A percentile compares a stretch with the other conserved stretches of the same genome.
These are phyloP conservation scores for Alternaria angustiovoidea DNA, from an alignment of 2,329 filamentous ascomycete species.

Conservation along the genomic window DNA sequence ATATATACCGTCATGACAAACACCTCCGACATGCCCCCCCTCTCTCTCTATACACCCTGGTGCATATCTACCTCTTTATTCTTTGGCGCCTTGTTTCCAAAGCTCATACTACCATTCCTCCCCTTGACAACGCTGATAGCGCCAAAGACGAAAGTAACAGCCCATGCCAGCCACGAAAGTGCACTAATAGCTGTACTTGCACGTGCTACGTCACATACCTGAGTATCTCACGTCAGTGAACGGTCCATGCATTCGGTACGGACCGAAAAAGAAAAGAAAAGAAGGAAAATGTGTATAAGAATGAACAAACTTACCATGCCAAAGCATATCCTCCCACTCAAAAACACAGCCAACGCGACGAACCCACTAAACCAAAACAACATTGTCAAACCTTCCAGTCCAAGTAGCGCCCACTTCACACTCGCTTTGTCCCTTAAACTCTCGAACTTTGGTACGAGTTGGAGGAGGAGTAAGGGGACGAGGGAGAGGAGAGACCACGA, in stretches of 20 bases:
- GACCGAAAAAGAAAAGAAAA: background rate
- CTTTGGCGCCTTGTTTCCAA: slow-evolving; percentile 23
- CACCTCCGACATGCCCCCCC: background rate
- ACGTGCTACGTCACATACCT: slow-evolving; percentile 67
- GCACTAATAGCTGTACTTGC: slow-evolving; percentile 73
- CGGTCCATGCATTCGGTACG: too few species aligned
- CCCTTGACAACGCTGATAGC: slow-evolving; percentile 45
- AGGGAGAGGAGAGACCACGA: slow-evolving; percentile 76
- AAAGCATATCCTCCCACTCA: slow-evolving; percentile 66
- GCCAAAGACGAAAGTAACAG: slow-evolving; percentile 48
- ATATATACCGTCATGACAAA: background rate
- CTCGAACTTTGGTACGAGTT: slow-evolving; percentile 65
- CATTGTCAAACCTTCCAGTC: slow-evolving; percentile 74
- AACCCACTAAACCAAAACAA: slow-evolving; percentile 92
- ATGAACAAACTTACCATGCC: slow-evolving; percentile 42
- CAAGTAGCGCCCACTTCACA: slow-evolving; percentile 67
- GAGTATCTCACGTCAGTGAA: background rate
- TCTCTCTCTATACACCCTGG: slow-evolving; percentile 48
- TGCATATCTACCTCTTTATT: slow-evolving; percentile 49
- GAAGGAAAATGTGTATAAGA: too few species aligned
- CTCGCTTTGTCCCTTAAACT: slow-evolving; percentile 55
- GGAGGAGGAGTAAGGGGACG: slow-evolving; percentile 67
- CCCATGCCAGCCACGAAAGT: slow-evolving; percentile 65
- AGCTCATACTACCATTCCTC: slow-evolving; percentile 8
- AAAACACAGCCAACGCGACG: slow-evolving; percentile 74